Base-by-base conservation (phyloP, 2,329 filamentous ascomycete genomes). In the Sporothrix pseudoabietina region DNA sequence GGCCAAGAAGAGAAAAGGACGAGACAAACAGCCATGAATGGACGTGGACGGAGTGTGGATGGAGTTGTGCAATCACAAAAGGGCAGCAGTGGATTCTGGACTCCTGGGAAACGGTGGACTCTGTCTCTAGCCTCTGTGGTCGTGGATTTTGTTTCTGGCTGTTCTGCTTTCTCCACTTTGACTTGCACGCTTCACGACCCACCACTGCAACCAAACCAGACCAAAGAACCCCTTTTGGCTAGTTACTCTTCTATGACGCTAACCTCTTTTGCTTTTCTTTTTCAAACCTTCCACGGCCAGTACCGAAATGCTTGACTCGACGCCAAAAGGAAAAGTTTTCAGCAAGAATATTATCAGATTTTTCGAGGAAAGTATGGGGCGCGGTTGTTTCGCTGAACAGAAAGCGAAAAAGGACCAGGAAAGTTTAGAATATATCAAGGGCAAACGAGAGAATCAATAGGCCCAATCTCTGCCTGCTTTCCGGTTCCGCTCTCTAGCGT, bases 401-500 rank as follows among this genome's bases (percentile, higher is more conserved):
- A 12, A 35, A 63, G 22, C 26, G 16, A 35, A 68, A 52, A 22
- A 9, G 26, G 26, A 7, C 26, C 19, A 63, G 22, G 8, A 35
- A 3, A 71, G 59, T n/a, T 26, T 4, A n/a, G 5, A 39, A 49
- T 1, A 32, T 26, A 26, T 26, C 6, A 52, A 30, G 41, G 49
- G 49, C n/a, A 26, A 30, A 41, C 57, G 19, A 52, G 14, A 47
- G 19, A 14, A 35, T 19, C 7, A 54, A 39, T 32, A 26, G 44
- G 19, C 1, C 57, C 30, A 54, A 35, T 26, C 9, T 63, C 26
- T 61, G 44, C 26, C 63, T 61, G 44, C 26, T 52, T 52, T 73
- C 72, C 68, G 72, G 61, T 73, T 55, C 68, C 72, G 72, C 72
- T 73, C 72, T 57, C 68, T 73, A 71, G 72, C 68, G 39, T 54